These are phyloP conservation scores for Lathyrus oleraceus DNA, from an alignment of 306 rosid genomes.

Conservation along the genomic window DNA sequence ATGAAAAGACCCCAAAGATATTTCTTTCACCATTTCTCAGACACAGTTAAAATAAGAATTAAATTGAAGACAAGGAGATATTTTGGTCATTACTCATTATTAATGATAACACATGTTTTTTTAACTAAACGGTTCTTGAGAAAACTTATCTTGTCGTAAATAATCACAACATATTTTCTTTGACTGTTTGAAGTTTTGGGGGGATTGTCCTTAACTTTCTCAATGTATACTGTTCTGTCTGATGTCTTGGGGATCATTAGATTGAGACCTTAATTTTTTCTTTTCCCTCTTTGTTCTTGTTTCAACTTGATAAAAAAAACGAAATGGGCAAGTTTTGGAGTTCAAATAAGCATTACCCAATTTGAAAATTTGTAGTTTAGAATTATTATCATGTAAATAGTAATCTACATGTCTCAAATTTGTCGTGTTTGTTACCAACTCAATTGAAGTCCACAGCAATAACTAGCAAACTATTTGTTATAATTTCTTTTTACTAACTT, in stretches of 20 bases:
- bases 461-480: constrained; percentile 22
- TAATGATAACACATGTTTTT: neutral
- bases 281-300: neutral
- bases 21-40: neutral
- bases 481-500: neutral
- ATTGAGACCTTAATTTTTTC: neutral
- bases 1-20: neutral
- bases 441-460: constrained; percentile 17
- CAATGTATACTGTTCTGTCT: neutral
- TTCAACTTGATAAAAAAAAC: neutral
- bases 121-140: neutral
- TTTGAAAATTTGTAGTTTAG: constrained; percentile 5
- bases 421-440: neutral
- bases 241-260: neutral
- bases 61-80: neutral
- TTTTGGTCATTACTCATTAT: neutral
- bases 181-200: neutral
- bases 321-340: neutral
- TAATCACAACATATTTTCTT: neutral
- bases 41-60: neutral
- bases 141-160: neutral
- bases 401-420: constrained; percentile 5
- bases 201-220: neutral
- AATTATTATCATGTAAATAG: constrained; percentile 17
- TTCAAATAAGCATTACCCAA: constrained; percentile 8